Evolutionary conservation across 179 eudicot species (phyloP), one percentile per base, ranked within the genome.

Genomic region (Beta macrorhiza): DNA sequence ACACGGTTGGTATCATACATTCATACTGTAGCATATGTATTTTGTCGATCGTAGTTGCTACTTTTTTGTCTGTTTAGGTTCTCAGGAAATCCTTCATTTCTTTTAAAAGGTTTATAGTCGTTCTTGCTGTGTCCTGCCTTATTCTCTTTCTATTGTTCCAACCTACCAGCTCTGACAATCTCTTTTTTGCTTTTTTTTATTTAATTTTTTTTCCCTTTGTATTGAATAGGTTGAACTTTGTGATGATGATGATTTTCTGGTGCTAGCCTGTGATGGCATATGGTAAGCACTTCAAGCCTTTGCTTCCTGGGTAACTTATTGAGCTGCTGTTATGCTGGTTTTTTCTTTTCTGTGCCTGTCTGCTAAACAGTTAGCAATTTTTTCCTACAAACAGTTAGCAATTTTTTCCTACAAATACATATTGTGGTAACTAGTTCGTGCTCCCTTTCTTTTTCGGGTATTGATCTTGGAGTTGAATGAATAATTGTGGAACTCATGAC

Each of bases 201-300:
- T 25, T 25, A 25, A 25, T 0, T 29, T 47, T 75, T 17, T 63
- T 17, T 79, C 63, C 51, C n/a, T 72, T 49, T 73, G 8, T 65
- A 9, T 12, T 74, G 63, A 83, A 57, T 83, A 91, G 99, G 95
- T 96, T 83, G 98, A 94, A 82, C 97, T 96, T 79, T 91, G 97
- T 83, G 97, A 88, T 32, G 93, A 94, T 79, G 99, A 96, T 85
- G 99, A 96, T 37, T 96, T 96, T 85, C 76, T 96, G 8, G 97
- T 94, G 86, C 91, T 96, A 79, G 99, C 99, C 65, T 96, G 99
- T 80, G 99, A 96, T 83, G 99, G 99, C 57, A 91, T 96, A 68
- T 96, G 99, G 99, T 96, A 89, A 76, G 92, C 80, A 68, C 77
- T 74, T 78, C 52, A 62, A 32, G 17, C 75, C 80, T 61, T 51